phyloP scores from a whole-genome alignment of 768 basidiomycete species.

The Lentinus brumalis region DNA sequence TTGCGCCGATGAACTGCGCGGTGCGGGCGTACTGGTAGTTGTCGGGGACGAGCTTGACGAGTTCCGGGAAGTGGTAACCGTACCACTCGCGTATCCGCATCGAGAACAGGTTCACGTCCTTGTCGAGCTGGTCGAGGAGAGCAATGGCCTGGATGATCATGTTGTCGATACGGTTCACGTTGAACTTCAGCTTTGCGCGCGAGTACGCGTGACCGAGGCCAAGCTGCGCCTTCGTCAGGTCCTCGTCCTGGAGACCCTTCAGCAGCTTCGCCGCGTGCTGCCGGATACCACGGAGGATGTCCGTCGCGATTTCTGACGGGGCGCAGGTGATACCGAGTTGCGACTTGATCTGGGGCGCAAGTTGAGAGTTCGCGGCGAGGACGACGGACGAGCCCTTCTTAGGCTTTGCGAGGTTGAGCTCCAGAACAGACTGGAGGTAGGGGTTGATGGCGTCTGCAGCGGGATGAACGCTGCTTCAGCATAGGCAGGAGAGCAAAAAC shows the following conservation, averaged over 20 bases:
- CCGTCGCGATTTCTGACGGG: conserved; percentile 76
- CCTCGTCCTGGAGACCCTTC: conserved; percentile 83
- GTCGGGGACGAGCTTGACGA: conserved; percentile 90
- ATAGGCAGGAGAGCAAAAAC: conserved; percentile 27
- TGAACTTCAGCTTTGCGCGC: conserved; percentile 96
- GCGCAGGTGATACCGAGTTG: conserved; percentile 76
- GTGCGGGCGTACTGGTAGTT: conserved; percentile 91
- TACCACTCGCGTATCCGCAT: conserved; percentile 99
- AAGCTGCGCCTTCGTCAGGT: conserved; percentile 91
- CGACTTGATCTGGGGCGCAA: conserved; percentile 78
- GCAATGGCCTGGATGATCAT: conserved; percentile 99
- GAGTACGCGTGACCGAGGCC: conserved; percentile 98
- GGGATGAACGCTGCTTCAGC: conserved; percentile 1
- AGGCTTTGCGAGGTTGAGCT: conserved; percentile 82
- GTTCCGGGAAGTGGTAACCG: conserved; percentile 98
- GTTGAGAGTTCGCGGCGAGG: conserved; percentile 76
- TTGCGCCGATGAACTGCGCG: conserved; percentile 87
- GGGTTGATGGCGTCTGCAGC: conserved; percentile 79
- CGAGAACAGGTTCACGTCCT: conserved; percentile 97
- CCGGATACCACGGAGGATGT: conserved; percentile 91
- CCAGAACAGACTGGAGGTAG: conserved; percentile 78
- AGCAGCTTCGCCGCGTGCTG: conserved; percentile 89
- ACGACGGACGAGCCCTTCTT: conserved; percentile 49
- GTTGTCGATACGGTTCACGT: conserved; percentile 94
- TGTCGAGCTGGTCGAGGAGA: conserved; percentile 97